Base-by-base conservation (phyloP, 75 land plant species). In the Larix kaempferi region DNA sequence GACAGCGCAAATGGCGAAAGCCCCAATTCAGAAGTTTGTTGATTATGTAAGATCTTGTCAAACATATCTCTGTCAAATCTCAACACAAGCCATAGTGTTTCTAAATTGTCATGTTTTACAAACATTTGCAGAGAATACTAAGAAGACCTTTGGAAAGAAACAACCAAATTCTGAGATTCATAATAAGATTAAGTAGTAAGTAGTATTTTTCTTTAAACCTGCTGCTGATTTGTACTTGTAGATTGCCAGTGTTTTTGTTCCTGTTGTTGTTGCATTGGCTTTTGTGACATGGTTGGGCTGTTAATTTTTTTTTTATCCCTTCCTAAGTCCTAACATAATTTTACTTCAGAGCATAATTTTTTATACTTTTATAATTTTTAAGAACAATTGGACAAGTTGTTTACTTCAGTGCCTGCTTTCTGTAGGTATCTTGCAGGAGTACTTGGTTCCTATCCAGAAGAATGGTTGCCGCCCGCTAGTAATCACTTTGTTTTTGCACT, bases 201-300 rank as follows among this genome's bases (percentile, higher is more conserved):
- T 17, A 62, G 14, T 3, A 3, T 16, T 64, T 25, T 25, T 62
- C 14, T 27, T 27, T 62, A 62, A 25, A 69, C 23, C 13, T 69
- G 35, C 21, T 6, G 63, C 77, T 80, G 55, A 37, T 56, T 77
- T 25, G 35, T 44, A 26, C 44, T 14, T 76, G 33, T 84, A 95
- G 98, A 85, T 96, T 64, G 94, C 99, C 0, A 94, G 99, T 85
- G 87, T 94, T 39, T 96, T 96, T 82, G 99, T 96, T 39, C 99
- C 99, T 10, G 79, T 82, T 59, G 93, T 96, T 58, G 88, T 96
- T 61, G 63, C 82, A 15, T 8, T 96, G 84, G 80, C 95, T 17
- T 73, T 88, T 33, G 56, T 89, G 52, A 96, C 99, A n/a, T 91
- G 88, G 59, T 75, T 94, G 37, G 86, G 85, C 59, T 65, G 41